Conservation (phyloP, 371 early-diverging fungal genomes). For the Haplosporangium sp. region DNA sequence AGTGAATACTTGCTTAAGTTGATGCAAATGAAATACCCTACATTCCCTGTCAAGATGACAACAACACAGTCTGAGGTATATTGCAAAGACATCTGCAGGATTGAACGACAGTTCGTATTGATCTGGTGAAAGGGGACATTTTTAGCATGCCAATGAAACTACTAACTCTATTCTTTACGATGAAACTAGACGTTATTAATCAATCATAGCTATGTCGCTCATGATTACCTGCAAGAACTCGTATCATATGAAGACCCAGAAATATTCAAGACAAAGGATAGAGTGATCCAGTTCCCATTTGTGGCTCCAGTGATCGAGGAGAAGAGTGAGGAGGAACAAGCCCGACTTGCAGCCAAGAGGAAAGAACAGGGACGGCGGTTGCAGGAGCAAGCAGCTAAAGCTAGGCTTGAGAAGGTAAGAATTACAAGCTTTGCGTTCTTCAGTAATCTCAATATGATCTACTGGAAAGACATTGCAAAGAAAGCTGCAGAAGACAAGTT, state of each 20-base stretch:
- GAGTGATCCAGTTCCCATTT: constrained; percentile 81
- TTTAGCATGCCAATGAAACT: neutral
- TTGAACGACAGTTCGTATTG: neutral
- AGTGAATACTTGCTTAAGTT: constrained; percentile 86
- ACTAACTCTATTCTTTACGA: neutral
- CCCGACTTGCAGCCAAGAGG: constrained; percentile 75
- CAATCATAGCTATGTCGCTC: constrained; percentile 75
- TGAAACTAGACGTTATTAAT: constrained; percentile 67
- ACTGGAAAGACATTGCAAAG: no score
- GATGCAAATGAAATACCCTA: constrained; percentile 91
- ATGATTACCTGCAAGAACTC: constrained; percentile 78
- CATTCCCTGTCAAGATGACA: constrained; percentile 87
- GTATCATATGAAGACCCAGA: constrained; percentile 62
- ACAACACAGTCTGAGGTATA: constrained; percentile 75
- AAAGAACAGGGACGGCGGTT: constrained; percentile 80
- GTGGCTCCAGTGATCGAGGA: constrained; percentile 75
- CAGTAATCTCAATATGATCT: no score
- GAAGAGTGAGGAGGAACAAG: constrained; percentile 83
- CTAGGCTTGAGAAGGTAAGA: constrained; percentile 81
- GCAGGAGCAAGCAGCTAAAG: constrained; percentile 82
- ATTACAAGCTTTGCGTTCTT: neutral
- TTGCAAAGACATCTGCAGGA: neutral
- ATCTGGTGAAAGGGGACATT: neutral
- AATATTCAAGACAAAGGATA: constrained; percentile 67
- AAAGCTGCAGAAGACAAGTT: no score